These are phyloP conservation scores for Lotus japonicus DNA, from an alignment of 306 rosid species.

Conservation along the genomic window DNA sequence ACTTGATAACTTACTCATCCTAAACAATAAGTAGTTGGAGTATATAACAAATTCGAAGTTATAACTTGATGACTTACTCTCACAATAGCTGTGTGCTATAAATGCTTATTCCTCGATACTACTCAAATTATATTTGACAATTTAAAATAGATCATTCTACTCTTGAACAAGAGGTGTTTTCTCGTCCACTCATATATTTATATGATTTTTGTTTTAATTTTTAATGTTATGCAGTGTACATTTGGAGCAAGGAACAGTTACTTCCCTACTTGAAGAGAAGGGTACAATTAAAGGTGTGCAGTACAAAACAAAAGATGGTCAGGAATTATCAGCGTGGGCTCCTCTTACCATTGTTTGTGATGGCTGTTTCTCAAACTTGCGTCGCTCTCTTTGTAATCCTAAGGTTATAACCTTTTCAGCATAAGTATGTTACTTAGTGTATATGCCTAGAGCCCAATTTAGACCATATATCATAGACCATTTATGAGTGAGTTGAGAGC, in stretches of 20 bases:
- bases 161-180: background rate
- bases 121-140: background rate
- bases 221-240: conserved; percentile 39
- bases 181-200: background rate
- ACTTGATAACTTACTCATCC: no score
- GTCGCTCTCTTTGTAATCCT: conserved; percentile 83
- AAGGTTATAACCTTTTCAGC: conserved; percentile 42
- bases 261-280: conserved; percentile 81
- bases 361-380: conserved; percentile 94
- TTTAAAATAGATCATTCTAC: background rate
- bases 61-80: no score
- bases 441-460: no score
- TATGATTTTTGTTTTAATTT: background rate
- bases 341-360: conserved; percentile 92
- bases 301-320: conserved; percentile 65
- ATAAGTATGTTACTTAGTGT: background rate
- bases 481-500: no score
- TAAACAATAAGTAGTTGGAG: no score
- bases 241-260: conserved; percentile 86
- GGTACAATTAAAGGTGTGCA: conserved; percentile 78
- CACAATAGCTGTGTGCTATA: background rate
- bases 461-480: no score
- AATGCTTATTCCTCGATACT: background rate
- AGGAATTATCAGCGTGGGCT: conserved; percentile 62
- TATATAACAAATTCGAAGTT: no score